Evolutionary conservation across 441 rosid species (phyloP).

Genomic region (Monsonia emarginata): DNA sequence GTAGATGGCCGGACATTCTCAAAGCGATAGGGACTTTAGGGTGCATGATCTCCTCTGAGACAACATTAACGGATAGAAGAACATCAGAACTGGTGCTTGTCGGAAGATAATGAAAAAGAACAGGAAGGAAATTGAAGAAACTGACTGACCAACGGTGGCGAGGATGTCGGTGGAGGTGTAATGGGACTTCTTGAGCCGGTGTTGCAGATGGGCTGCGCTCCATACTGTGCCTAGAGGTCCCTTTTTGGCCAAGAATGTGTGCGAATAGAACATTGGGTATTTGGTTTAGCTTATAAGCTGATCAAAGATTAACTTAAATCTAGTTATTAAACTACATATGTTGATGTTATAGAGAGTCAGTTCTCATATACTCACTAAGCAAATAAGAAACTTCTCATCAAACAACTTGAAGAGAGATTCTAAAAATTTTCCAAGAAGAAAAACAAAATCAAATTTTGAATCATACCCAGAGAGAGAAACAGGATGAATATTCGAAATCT

Average conservation of each 20-base stretch:
- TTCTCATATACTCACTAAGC: no score
- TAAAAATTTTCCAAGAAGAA: no score
- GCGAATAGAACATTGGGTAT: slow-evolving; percentile 90
- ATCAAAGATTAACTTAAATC: no score
- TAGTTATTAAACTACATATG: no score
- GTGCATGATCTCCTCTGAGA: slow-evolving; percentile 54
- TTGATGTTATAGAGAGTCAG: no score
- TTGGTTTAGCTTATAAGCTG: no score
- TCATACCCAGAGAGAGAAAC: no score
- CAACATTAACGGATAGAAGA: background rate
- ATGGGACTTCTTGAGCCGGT: slow-evolving; percentile 73
- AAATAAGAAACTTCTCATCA: no score
- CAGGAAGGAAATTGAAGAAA: no score
- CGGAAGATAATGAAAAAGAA: background rate
- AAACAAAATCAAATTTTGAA: no score
- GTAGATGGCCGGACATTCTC: slow-evolving; percentile 73
- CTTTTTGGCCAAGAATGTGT: slow-evolving; percentile 56
- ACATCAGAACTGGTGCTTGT: background rate
- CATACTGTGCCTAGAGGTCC: slow-evolving; percentile 86
- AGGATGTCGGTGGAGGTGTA: slow-evolving; percentile 65
- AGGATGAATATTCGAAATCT: no score
- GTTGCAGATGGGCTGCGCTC: slow-evolving; percentile 86
- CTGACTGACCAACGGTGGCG: slow-evolving; percentile 55
- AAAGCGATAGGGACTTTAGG: slow-evolving; percentile 66
- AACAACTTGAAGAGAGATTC: no score